Evolutionary conservation across 352 stramenopile genomes (phyloP).

Genomic region (Phytophthora tentaculata): DNA sequence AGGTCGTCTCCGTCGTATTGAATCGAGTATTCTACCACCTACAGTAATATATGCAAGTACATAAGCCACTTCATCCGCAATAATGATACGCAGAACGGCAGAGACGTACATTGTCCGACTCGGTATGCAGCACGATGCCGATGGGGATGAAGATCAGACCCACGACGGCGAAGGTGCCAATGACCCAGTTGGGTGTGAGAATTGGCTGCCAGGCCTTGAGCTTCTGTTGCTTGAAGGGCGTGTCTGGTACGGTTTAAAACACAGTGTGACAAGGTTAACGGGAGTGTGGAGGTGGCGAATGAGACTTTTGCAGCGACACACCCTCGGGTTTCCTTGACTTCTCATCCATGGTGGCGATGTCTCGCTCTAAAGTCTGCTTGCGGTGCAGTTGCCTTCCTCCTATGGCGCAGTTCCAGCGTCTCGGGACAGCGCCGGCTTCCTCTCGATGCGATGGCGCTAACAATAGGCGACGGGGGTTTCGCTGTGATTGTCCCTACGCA

Average conservation of each 20-base stretch:
- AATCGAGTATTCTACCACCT: conserved; percentile 92
- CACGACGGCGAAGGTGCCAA: conserved; percentile 94
- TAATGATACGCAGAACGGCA: conserved; percentile 1
- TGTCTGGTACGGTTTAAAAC: conserved; percentile 51
- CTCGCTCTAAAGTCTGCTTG: conserved; percentile 33
- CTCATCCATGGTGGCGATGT: conserved; percentile 69
- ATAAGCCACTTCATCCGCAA: background rate
- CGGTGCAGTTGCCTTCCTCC: conserved; percentile 27
- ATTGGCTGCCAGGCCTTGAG: conserved; percentile 97
- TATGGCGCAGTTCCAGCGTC: conserved; percentile 20
- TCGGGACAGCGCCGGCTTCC: conserved; percentile 13
- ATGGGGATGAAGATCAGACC: conserved; percentile 95
- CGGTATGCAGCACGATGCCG: conserved; percentile 89
- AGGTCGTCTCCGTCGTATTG: conserved; percentile 86
- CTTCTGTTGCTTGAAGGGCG: conserved; percentile 91
- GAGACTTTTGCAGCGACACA: conserved; percentile 20
- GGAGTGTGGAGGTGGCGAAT: background rate
- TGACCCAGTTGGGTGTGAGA: conserved; percentile 96
- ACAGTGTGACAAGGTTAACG: conserved; percentile 1
- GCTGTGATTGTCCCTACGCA: conserved; percentile 28
- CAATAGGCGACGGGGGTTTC: conserved; percentile 33
- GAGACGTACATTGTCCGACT: conserved; percentile 83
- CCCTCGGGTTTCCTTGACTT: conserved; percentile 89
- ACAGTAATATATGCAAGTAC: conserved; percentile 6
- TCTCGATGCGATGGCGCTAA: conserved; percentile 12